These are phyloP conservation scores for Wallemia mellicola DNA, from an alignment of 1,284 basidiomycete genomes.

Conservation along the genomic window DNA sequence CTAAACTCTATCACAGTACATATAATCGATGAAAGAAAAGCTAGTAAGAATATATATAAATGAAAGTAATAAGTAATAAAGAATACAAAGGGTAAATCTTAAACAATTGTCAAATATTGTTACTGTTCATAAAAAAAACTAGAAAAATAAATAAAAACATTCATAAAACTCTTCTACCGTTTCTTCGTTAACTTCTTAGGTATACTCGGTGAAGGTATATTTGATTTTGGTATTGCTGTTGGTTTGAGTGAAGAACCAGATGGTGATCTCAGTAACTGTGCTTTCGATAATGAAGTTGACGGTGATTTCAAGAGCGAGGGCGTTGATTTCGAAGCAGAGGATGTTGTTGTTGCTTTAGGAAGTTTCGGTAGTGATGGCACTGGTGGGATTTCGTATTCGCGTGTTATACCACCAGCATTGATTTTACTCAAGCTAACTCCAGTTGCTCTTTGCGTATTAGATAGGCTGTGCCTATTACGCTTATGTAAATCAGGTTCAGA, in stretches of 20 bases:
- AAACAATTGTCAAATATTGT: not conserved
- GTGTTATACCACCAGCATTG: not conserved
- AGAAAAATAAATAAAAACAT: not conserved
- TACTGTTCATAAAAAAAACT: not conserved
- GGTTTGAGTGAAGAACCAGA: not conserved
- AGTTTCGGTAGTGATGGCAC: not conserved
- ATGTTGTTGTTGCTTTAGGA: too few relatives aligned
- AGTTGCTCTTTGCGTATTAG: not conserved
- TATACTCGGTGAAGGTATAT: not conserved
- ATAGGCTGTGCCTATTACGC: not conserved
- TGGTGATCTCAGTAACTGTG: not conserved
- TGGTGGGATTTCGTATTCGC: not conserved
- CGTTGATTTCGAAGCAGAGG: too few relatives aligned
- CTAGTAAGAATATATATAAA: too few relatives aligned
- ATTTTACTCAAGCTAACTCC: not conserved
- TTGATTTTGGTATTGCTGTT: not conserved
- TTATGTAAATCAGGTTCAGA: not conserved
- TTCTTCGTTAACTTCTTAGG: not conserved
- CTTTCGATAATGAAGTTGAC: not conserved
- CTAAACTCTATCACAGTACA: not conserved
- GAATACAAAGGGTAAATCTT: too few relatives aligned
- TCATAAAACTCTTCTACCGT: not conserved
- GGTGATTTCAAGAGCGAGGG: too few relatives aligned
- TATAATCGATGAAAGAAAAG: not conserved
- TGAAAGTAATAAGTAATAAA: too few relatives aligned